Base-by-base conservation (phyloP, 495 filamentous ascomycete genomes). In the Tuber borchii region DNA sequence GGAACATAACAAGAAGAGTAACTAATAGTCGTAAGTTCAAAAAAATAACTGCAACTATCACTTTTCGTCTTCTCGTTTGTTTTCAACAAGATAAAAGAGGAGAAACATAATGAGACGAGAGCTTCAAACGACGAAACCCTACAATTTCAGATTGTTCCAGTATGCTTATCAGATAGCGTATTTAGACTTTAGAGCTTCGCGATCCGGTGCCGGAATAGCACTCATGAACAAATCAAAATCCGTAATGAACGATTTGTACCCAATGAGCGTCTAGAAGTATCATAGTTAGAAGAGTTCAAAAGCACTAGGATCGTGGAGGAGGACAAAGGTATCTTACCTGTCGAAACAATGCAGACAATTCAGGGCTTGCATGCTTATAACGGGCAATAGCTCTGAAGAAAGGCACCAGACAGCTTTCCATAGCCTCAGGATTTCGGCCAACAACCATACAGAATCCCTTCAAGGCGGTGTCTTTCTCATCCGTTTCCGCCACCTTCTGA, bases 381-480 rank as follows among this genome's bases (percentile, higher is more conserved):
- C 90, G 85, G 22, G 94, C 92, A 83, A 93, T 95, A n/a, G 91
- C 86, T 76, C 89, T 89, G 84, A 98, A 97, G 83, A 94, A 97
- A 22, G 91, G 90, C 70, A 89, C 86, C 39, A 99, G 86, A 75
- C 90, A 91, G 68, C 90, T 89, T 84, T 97, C 95, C 90, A 98
- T 96, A 5, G 94, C 93, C 83, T 93, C 89, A 3, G 95, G 96
- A 78, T 98, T 97, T 83, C 88, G 88, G 75, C 93, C 89, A 6
- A 97, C 92, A 74, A 95, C 89, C 75, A 91, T 86, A 75, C 91
- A 91, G 85, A 99, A 97, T 0, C 95, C 95, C 77, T 93, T 88
- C 84, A 97, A 91, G 2, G 96, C 95, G 26, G 94, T 93, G 0
- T 91, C 93, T 85, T 98, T 99, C 85, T 99, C 95, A 73, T 97